Conservation (phyloP, 2,329 filamentous ascomycete species). For the Aspergillus flavus region DNA sequence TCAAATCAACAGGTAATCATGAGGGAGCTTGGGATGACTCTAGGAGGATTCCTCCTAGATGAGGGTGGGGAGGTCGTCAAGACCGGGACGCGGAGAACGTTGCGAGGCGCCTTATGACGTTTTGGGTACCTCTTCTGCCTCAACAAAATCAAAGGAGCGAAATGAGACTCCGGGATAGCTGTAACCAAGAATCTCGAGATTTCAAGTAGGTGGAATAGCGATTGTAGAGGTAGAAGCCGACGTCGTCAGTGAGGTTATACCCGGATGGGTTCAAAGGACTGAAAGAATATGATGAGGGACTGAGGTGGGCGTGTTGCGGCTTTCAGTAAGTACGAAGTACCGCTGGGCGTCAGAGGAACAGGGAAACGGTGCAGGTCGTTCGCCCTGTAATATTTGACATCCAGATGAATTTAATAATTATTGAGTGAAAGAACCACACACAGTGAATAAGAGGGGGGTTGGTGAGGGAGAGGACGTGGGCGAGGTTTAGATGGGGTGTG, state of each 20-base stretch:
- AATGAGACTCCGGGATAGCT: conserved; percentile 10
- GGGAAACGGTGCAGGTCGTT: conserved; percentile 49
- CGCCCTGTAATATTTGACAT: conserved; percentile 29
- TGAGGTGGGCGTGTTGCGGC: conserved; percentile 19
- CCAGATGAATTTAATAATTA: conserved; percentile 7
- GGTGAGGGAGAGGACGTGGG: conserved; percentile 5
- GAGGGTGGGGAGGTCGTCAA: conserved; percentile 29
- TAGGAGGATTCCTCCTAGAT: conserved; percentile 31
- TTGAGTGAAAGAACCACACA: not conserved
- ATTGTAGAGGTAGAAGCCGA: not conserved
- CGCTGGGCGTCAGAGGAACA: conserved; percentile 29
- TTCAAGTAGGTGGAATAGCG: not conserved
- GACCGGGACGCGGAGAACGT: conserved; percentile 34
- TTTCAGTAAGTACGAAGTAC: conserved; percentile 21
- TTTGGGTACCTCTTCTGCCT: conserved; percentile 34
- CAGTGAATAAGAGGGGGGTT: not conserved
- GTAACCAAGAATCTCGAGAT: not conserved
- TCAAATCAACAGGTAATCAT: conserved; percentile 42
- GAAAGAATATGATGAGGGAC: conserved; percentile 23
- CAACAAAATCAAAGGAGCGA: conserved; percentile 29
- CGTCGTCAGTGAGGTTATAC: not conserved
- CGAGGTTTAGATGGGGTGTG: conserved; percentile 13
- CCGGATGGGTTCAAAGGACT: conserved; percentile 1
- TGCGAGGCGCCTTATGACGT: conserved; percentile 43
- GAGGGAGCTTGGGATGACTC: conserved; percentile 31